Conservation (phyloP, 2,329 filamentous ascomycete species). For the Incumbomyces lentus region DNA sequence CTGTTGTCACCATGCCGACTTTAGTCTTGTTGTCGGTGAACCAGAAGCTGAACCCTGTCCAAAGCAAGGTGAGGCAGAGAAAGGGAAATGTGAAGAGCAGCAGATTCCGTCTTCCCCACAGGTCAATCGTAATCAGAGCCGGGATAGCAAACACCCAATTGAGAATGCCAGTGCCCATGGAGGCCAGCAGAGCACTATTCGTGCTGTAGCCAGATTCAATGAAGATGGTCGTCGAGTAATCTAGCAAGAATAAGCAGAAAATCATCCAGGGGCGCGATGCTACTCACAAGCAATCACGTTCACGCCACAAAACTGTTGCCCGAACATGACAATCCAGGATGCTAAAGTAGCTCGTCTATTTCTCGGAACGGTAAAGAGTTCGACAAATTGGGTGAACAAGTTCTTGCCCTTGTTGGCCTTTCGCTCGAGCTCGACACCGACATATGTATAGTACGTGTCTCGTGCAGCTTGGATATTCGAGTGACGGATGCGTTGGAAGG, state of each 20-base stretch:
- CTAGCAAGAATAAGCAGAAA: too few species aligned
- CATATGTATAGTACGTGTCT: conserved; percentile 30
- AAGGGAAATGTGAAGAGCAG: conserved; percentile 57
- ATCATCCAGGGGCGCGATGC: too few species aligned
- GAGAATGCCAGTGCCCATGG: conserved; percentile 19
- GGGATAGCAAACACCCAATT: conserved; percentile 21
- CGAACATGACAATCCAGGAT: conserved; percentile 25
- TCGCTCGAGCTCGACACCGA: conserved; percentile 23
- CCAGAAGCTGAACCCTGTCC: conserved; percentile 50
- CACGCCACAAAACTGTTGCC: conserved; percentile 27
- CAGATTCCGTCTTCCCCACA: conserved; percentile 52
- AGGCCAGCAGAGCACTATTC: conserved; percentile 16
- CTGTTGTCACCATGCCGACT: conserved; percentile 47
- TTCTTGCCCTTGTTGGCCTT: conserved; percentile 26
- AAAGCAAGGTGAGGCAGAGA: conserved; percentile 57
- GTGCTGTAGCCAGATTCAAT: conserved; percentile 12
- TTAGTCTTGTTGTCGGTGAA: conserved; percentile 34
- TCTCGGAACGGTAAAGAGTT: conserved; percentile 40
- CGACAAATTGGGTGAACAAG: conserved; percentile 35
- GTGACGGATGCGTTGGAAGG: conserved; percentile 23
- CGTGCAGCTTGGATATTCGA: conserved; percentile 22
- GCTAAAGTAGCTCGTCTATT: conserved; percentile 34
- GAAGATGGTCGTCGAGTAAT: conserved; percentile 44
- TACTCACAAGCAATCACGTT: conserved; percentile 39
- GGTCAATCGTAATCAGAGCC: conserved; percentile 49